Base-by-base conservation (phyloP, 1,139 yeast species). In the Lodderomyces pseudojiufengensis region DNA sequence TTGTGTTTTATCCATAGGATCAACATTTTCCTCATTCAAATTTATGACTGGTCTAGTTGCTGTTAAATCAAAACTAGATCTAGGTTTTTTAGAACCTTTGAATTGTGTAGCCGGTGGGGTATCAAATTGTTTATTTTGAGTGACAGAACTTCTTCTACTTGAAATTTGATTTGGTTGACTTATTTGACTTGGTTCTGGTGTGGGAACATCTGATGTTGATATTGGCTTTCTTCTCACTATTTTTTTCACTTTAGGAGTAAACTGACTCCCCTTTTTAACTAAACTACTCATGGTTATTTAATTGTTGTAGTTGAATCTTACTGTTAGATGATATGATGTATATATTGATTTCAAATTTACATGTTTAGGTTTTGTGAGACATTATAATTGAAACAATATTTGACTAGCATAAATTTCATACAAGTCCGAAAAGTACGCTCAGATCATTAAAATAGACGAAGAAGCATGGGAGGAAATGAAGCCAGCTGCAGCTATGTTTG, bases 251-350 rank as follows among this genome's bases (percentile, higher is more conserved):
- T 64, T 65, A 31, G 74, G 74, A 30, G 61, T 54, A 49, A 70
- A 70, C 39, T 57, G 68, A 31, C 62, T 33, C 14, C 44, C 57
- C 51, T 69, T 67, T 55, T 64, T 70, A 22, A 72, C 70, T 31
- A 72, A 59, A 63, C 76, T 68, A 64, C 76, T 71, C 78, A 72
- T 72, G 33, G n/a, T 44, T 31, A 23, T n/a, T n/a, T n/a, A n/a
- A n/a, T n/a, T n/a, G n/a, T n/a, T n/a, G n/a, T n/a, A n/a, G n/a
- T n/a, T n/a, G n/a, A n/a, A n/a, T n/a, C n/a, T n/a, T n/a, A n/a
- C n/a, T n/a, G n/a, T n/a, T n/a, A n/a, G n/a, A n/a, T n/a, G n/a
- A n/a, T n/a, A n/a, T n/a, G n/a, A n/a, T n/a, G n/a, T n/a, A n/a
- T n/a, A n/a, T n/a, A 18, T 5, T 18, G 20, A 18, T 18, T 18